Conservation (phyloP, 31 red algal genomes). For the Endocladia muricata region DNA sequence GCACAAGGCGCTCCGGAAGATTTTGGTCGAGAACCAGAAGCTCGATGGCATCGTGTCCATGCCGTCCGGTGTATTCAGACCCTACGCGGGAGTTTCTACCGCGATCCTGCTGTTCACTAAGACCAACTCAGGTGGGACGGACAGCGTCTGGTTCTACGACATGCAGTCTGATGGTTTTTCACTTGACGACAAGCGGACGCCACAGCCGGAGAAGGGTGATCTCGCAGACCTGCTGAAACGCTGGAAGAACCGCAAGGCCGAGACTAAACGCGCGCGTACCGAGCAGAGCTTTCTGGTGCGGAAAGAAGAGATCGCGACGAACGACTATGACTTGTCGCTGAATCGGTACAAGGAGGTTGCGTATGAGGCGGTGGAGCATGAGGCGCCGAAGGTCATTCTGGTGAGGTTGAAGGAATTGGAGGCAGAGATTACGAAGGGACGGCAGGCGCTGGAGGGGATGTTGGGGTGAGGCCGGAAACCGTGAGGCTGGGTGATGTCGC, state of each 20-base stretch:
- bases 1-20: background rate
- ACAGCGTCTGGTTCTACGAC: conserved; percentile 1
- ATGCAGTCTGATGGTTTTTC: background rate
- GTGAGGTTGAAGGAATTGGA: too few species aligned
- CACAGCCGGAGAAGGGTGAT: background rate
- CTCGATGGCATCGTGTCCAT: background rate
- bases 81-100: background rate
- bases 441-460: too few species aligned
- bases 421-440: too few species aligned
- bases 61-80: background rate
- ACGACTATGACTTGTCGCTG: too few species aligned
- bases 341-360: too few species aligned
- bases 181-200: background rate
- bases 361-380: too few species aligned
- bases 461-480: too few species aligned
- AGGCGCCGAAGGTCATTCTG: too few species aligned
- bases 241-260: background rate
- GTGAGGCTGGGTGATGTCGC: too few species aligned
- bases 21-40: background rate
- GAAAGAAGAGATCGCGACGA: too few species aligned
- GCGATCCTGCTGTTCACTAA: background rate
- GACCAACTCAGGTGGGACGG: background rate
- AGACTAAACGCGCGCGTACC: too few species aligned
- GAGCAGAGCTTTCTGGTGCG: too few species aligned
- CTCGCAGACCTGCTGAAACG: background rate